A percentile compares a stretch with the other conserved stretches of the same genome.
Conservation (phyloP, 495 filamentous ascomycete species). For the Penicillium robsamsonii region DNA sequence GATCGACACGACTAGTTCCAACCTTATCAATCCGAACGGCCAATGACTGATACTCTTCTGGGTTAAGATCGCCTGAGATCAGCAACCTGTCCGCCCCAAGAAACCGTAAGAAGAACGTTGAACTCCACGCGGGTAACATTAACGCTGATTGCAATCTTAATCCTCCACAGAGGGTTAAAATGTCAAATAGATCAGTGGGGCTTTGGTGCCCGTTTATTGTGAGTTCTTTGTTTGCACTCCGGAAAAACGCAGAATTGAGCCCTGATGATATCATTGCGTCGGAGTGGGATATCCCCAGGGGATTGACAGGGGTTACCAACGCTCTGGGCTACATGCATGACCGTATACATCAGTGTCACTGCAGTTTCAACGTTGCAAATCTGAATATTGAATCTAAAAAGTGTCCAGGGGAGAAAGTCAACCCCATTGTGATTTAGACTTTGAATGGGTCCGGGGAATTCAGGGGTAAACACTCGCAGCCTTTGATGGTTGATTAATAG, state of each 20-base stretch:
- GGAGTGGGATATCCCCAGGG: background rate
- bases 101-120: conserved; percentile 9
- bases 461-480: background rate
- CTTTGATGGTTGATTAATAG: background rate
- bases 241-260: background rate
- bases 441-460: background rate
- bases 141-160: conserved; percentile 12
- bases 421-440: background rate
- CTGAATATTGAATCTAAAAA: background rate
- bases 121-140: conserved; percentile 2
- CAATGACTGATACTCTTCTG: conserved; percentile 11
- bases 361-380: background rate
- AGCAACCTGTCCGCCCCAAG: conserved; percentile 9
- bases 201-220: background rate
- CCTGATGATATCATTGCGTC: background rate
- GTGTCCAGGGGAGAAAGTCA: no score
- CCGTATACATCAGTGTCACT: background rate
- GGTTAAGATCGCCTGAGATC: conserved; percentile 16
- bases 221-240: background rate
- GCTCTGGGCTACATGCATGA: background rate
- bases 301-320: conserved; percentile 5
- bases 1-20: background rate
- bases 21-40: background rate
- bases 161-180: background rate
- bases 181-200: conserved; percentile 17